These are phyloP conservation scores for Leccinum truebloodii DNA, from an alignment of 768 basidiomycete genomes.

Conservation along the genomic window DNA sequence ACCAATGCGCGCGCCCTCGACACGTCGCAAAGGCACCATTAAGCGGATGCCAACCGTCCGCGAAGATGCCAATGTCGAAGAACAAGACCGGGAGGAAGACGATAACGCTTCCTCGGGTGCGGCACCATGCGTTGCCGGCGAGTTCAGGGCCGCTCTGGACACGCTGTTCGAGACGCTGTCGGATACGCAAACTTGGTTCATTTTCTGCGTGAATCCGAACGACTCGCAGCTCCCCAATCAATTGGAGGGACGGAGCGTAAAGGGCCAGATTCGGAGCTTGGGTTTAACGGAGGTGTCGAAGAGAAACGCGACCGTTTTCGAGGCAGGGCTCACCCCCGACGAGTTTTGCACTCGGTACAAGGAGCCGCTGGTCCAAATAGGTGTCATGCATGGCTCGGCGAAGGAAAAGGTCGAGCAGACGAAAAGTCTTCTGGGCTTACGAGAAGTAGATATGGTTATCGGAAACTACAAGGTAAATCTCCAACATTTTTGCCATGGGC, in stretches of 20 bases:
- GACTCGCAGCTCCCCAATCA: slow-evolving; percentile 95
- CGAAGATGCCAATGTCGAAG: slow-evolving; percentile 7
- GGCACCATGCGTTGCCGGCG: too few species aligned
- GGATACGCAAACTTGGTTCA: slow-evolving; percentile 88
- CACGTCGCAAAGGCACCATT: slow-evolving; percentile 74
- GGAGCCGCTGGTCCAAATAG: slow-evolving; percentile 48
- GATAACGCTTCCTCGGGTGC: too few species aligned
- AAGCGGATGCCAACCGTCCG: slow-evolving; percentile 50
- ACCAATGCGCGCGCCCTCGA: slow-evolving; percentile 93
- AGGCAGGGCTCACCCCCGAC: slow-evolving; percentile 80
- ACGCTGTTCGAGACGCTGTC: slow-evolving; percentile 81
- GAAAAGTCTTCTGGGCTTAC: slow-evolving; percentile 53
- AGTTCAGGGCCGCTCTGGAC: too few species aligned
- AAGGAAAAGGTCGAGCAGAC: slow-evolving; percentile 62
- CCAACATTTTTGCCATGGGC: not conserved
- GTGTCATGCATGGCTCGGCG: slow-evolving; percentile 60
- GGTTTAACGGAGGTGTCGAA: slow-evolving; percentile 79
- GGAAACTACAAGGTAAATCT: slow-evolving; percentile 78
- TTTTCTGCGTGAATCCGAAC: slow-evolving; percentile 94
- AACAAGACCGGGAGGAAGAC: too few species aligned
- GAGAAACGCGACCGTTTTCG: slow-evolving; percentile 65
- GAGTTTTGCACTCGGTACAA: slow-evolving; percentile 69
- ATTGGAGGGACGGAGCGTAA: slow-evolving; percentile 87
- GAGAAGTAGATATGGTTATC: slow-evolving; percentile 73
- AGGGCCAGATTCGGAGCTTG: slow-evolving; percentile 84